phyloP scores from a whole-genome alignment of 2,329 filamentous ascomycete genomes.

The Phialemonium atrogriseum region DNA sequence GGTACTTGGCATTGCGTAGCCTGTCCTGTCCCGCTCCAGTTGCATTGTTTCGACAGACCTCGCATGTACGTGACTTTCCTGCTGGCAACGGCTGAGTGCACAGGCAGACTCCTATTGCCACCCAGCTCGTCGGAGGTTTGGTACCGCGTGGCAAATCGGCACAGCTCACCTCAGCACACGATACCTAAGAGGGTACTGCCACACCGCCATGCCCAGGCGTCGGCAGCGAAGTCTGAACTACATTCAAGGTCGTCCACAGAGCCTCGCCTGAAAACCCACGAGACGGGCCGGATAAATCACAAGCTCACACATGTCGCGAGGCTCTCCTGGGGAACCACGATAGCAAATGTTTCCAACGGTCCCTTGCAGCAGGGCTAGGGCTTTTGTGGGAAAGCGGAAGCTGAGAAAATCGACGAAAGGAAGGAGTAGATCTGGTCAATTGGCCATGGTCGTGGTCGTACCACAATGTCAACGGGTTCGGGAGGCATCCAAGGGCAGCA shows the following conservation, averaged over 20 bases:
- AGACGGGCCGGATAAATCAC: slow-evolving; percentile 1
- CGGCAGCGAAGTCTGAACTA: background rate
- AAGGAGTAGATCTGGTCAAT: background rate
- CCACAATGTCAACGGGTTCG: background rate
- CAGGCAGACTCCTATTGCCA: background rate
- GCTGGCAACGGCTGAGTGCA: background rate
- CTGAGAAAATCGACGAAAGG: background rate
- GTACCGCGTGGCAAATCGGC: background rate
- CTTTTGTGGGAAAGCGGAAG: background rate
- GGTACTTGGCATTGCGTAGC: slow-evolving; percentile 10
- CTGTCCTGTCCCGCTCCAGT: background rate
- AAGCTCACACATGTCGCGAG: slow-evolving; percentile 1
- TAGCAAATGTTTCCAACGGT: background rate
- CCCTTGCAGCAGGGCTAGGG: background rate
- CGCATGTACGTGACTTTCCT: background rate
- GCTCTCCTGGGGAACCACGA: background rate
- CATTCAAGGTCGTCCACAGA: background rate
- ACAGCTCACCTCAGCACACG: background rate
- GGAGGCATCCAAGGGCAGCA: background rate
- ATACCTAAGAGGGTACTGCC: background rate
- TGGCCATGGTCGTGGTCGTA: slow-evolving; percentile 1
- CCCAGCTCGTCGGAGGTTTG: background rate
- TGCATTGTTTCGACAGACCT: background rate
- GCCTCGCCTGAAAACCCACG: background rate
- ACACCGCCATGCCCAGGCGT: background rate